phyloP scores from a whole-genome alignment of 2,329 filamentous ascomycete genomes.

The Botrytis byssoidea region DNA sequence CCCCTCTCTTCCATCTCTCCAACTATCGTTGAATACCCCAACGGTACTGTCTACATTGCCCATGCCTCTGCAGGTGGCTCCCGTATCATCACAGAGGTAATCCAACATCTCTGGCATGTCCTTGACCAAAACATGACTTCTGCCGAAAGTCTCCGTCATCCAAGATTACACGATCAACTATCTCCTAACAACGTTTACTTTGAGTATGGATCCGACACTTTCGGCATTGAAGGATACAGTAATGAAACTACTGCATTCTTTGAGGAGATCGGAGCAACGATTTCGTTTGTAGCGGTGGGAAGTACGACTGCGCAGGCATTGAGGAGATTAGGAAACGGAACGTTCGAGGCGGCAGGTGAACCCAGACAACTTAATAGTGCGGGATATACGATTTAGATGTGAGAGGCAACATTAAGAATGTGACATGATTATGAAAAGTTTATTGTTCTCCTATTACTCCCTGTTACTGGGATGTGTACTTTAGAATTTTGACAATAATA shows the following conservation, averaged over 20 bases:
- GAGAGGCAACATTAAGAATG: no score
- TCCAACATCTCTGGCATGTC: constrained; percentile 64
- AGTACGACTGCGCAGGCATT: constrained; percentile 64
- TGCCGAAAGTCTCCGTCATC: constrained; percentile 53
- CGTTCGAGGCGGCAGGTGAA: constrained; percentile 76
- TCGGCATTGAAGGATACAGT: constrained; percentile 49
- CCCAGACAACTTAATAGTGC: constrained; percentile 70
- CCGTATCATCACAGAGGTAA: constrained; percentile 63
- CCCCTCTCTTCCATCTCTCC: constrained; percentile 64
- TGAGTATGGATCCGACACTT: constrained; percentile 47
- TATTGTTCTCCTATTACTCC: not conserved
- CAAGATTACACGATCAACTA: constrained; percentile 65
- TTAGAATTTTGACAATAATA: not conserved
- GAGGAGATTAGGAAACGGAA: constrained; percentile 54
- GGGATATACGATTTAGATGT: constrained; percentile 56
- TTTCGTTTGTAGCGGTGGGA: constrained; percentile 57
- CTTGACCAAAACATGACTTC: constrained; percentile 56
- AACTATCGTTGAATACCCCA: constrained; percentile 58
- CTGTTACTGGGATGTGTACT: not conserved
- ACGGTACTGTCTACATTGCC: constrained; percentile 58
- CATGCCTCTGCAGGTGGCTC: constrained; percentile 64
- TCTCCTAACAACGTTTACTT: constrained; percentile 55
- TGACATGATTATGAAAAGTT: not conserved
- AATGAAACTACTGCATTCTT: constrained; percentile 61
- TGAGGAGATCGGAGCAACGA: constrained; percentile 55